These are phyloP conservation scores for Crinitomyces ghanaensis DNA, from an alignment of 805 yeast genomes.

Conservation along the genomic window DNA sequence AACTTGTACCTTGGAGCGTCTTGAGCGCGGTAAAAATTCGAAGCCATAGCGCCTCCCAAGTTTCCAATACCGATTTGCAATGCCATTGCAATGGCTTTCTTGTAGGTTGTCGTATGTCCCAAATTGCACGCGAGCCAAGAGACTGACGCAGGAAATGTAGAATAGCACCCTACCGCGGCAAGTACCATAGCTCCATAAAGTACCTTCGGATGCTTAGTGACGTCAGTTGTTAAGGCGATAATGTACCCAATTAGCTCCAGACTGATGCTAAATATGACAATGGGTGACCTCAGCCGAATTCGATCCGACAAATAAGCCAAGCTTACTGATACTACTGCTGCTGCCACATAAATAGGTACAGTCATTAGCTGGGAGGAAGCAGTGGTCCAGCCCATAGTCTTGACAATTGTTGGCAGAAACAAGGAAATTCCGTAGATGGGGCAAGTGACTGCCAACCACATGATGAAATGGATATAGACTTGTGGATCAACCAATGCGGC, in stretches of 20 bases:
- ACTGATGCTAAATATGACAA: slow-evolving; percentile 16
- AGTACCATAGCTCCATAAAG: slow-evolving; percentile 49
- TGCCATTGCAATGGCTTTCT: slow-evolving; percentile 43
- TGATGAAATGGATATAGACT: slow-evolving; percentile 29
- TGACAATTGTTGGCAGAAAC: slow-evolving; percentile 36
- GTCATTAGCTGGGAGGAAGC: slow-evolving; percentile 34
- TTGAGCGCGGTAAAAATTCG: slow-evolving; percentile 39
- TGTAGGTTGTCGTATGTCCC: slow-evolving; percentile 45
- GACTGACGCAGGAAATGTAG: slow-evolving; percentile 47
- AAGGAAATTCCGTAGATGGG: slow-evolving; percentile 32
- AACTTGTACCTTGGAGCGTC: slow-evolving; percentile 45
- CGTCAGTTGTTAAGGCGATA: slow-evolving; percentile 38
- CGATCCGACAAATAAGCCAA: slow-evolving; percentile 20
- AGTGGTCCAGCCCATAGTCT: slow-evolving; percentile 33
- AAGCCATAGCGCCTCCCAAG: slow-evolving; percentile 40
- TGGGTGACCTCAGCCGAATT: slow-evolving; percentile 24
- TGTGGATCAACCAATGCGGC: slow-evolving; percentile 5
- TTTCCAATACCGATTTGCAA: slow-evolving; percentile 54
- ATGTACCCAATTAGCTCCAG: slow-evolving; percentile 28
- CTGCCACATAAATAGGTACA: slow-evolving; percentile 36
- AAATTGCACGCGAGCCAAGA: slow-evolving; percentile 49
- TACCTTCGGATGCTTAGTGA: slow-evolving; percentile 24
- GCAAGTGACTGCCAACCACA: slow-evolving; percentile 42
- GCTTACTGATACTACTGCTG: slow-evolving; percentile 30
- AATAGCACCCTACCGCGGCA: slow-evolving; percentile 40